Evolutionary conservation across 768 basidiomycete genomes (phyloP), one percentile per base, ranked within the genome.

Genomic region (Leccinum rimulosum): DNA sequence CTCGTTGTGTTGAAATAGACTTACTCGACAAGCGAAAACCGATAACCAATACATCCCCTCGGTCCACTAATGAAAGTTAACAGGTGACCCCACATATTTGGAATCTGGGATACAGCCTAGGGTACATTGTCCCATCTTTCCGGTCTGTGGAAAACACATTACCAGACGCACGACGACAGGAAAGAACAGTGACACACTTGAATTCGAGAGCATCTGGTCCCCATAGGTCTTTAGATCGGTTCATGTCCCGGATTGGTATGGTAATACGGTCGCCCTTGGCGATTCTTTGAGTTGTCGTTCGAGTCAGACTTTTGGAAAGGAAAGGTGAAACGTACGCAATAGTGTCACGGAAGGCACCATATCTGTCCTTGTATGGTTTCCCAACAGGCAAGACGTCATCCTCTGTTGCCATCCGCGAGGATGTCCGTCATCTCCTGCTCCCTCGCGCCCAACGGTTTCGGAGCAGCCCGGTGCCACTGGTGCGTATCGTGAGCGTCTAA

Each of bases 351-450:
- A 76, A 48, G 17, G 68, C 69, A 2, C 84, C 83, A 12, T 77
- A 61, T 54, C 60, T 68, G 56, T 82, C 82, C 0, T 70, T 75
- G 48, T 79, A 74, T 2, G 84, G 83, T 14, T 67, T 71, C 17
- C 68, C 72, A 9, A 86, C 68, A 0, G 83, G 84, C 15, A 87
- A 57, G 3, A 82, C 61, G 54, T 86, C 84, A 52, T 87, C 82
- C 54, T 79, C 75, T 47, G 72, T 74, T 1, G 84, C 82, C 2
- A 77, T 67, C 7, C 84, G 73, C 15, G 76, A 58, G 0, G 59
- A 96, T 80, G 58, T 88, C 86, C 0, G 82, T 88, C 61, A 96
- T 80, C 70, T 95, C 94, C 61, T 86, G 82, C 73, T 98, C 95
- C 33, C 88, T 82, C 0, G 84, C 82, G 43, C 88, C 92, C 65